phyloP scores from a whole-genome alignment of 148 eudicot species.

The Limonium bicolor region DNA sequence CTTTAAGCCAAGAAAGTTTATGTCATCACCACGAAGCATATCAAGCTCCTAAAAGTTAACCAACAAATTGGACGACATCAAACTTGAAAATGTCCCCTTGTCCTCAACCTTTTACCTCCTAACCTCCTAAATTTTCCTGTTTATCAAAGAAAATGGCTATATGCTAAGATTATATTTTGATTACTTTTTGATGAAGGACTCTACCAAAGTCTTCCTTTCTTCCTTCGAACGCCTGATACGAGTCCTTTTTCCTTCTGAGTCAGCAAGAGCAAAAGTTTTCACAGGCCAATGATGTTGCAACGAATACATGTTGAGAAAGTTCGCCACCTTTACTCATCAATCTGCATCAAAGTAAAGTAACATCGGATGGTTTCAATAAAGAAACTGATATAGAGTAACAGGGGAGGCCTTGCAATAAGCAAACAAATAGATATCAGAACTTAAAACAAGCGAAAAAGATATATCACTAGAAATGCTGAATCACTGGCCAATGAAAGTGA shows the following conservation, averaged over 20 bases:
- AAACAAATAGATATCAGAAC: neutral
- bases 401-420: neutral
- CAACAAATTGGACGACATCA: neutral
- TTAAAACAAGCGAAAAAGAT: neutral
- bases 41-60: neutral
- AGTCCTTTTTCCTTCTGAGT: slow-evolving; percentile 47
- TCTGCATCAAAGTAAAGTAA: slow-evolving; percentile 7
- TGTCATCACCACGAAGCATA: neutral
- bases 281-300: slow-evolving; percentile 57
- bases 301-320: slow-evolving; percentile 33
- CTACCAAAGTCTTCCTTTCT: slow-evolving; percentile 75
- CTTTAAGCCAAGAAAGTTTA: neutral
- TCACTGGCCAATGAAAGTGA: neutral
- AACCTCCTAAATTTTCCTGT: neutral
- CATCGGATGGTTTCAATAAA: neutral
- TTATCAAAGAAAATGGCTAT: neutral
- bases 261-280: slow-evolving; percentile 69
- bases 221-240: slow-evolving; percentile 79
- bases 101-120: neutral
- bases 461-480: neutral
- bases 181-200: slow-evolving; percentile 76
- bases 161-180: neutral
- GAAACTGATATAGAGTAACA: neutral
- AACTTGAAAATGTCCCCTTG: neutral
- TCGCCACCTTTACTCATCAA: slow-evolving; percentile 3